Evolutionary conservation across 2,329 filamentous ascomycete species (phyloP).

Genomic region (Alternaria sp.): DNA sequence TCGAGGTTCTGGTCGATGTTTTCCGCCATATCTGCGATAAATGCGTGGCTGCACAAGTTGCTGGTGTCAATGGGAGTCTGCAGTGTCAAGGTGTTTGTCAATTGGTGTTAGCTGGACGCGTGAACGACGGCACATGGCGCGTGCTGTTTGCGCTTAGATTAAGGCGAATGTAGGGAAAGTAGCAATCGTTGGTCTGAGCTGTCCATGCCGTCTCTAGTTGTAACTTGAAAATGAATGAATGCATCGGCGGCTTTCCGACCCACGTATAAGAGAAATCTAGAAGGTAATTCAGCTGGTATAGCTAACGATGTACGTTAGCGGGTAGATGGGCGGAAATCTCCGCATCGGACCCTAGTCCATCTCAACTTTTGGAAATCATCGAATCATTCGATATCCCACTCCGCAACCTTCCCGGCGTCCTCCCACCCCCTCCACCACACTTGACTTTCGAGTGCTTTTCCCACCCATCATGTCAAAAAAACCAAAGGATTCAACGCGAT

Average conservation of each 20-base stretch:
- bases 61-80: neutral
- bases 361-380: constrained; percentile 46
- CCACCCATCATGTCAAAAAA: constrained; percentile 65
- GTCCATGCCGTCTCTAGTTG: neutral
- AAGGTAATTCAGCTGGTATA: constrained; percentile 5
- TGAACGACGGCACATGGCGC: constrained; percentile 22
- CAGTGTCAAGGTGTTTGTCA: constrained; percentile 1
- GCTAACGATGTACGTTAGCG: constrained; percentile 21
- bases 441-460: constrained; percentile 9
- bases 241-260: neutral
- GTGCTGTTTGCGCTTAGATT: constrained; percentile 18
- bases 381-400: constrained; percentile 42
- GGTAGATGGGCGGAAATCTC: constrained; percentile 36
- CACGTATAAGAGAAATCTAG: neutral
- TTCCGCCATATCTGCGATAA: constrained; percentile 43
- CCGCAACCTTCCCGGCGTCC: constrained; percentile 25
- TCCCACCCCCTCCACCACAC: constrained; percentile 24
- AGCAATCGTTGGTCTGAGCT: constrained; percentile 2
- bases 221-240: neutral
- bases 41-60: neutral
- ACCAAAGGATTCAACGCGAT: constrained; percentile 81
- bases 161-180: constrained; percentile 18
- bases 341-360: constrained; percentile 38
- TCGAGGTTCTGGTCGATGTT: constrained; percentile 37
- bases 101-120: neutral